Conservation (phyloP, 2,329 filamentous ascomycete species). For the Blastomyces percursus region DNA sequence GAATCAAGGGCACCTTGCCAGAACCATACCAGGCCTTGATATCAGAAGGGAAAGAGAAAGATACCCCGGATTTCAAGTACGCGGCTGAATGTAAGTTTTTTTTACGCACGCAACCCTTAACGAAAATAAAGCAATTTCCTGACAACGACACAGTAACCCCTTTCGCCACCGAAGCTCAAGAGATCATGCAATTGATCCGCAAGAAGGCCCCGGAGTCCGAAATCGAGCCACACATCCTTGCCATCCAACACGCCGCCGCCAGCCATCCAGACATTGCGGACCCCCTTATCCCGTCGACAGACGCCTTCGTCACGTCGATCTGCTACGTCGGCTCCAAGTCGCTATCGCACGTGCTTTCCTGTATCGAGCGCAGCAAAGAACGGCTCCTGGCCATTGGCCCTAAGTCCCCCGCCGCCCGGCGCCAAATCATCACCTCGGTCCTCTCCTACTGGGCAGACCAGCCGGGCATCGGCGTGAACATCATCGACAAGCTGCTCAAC, state of each 20-base stretch:
- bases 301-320: constrained; percentile 87
- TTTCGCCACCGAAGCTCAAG: constrained; percentile 73
- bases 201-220: constrained; percentile 79
- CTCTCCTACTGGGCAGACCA: constrained; percentile 91
- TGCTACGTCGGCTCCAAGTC: constrained; percentile 93
- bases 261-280: constrained; percentile 51
- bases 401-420: constrained; percentile 61
- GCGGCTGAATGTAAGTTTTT: constrained; percentile 54
- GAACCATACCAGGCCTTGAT: constrained; percentile 73
- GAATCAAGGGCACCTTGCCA: constrained; percentile 87
- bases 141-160: constrained; percentile 50
- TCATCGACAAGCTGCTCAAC: constrained; percentile 93
- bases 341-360: constrained; percentile 86
- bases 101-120: not conserved
- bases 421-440: constrained; percentile 82
- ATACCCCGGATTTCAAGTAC: constrained; percentile 94
- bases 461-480: constrained; percentile 80
- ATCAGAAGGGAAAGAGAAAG: constrained; percentile 77
- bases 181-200: constrained; percentile 66
- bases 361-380: constrained; percentile 89
- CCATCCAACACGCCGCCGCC: constrained; percentile 63
- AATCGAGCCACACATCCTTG: constrained; percentile 67
- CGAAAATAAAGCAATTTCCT: constrained; percentile 9
- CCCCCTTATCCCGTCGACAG: constrained; percentile 73
- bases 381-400: constrained; percentile 69